Conservation (phyloP, 2,329 filamentous ascomycete species). For the Hypoxylon sp. region DNA sequence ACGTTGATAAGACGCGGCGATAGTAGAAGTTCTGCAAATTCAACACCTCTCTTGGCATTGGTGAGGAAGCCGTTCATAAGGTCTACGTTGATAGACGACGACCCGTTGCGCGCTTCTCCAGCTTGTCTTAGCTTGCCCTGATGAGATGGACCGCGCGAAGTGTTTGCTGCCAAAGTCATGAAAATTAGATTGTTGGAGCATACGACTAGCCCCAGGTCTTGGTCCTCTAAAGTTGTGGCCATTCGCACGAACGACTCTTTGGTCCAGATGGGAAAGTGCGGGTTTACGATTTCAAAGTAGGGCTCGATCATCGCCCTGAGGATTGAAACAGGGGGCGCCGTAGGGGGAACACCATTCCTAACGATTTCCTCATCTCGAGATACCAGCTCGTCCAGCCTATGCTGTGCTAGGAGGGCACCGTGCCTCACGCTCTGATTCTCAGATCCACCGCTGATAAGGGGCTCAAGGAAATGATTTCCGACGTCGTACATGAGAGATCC, state of each 20-base stretch:
- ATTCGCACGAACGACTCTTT: conserved; percentile 8
- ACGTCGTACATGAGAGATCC: conserved; percentile 14
- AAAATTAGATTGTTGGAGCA: conserved; percentile 25
- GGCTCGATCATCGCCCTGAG: conserved; percentile 22
- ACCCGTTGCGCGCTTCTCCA: background rate
- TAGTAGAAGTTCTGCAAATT: conserved; percentile 10
- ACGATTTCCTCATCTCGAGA: conserved; percentile 4
- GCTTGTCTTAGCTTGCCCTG: conserved; percentile 2
- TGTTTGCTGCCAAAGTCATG: conserved; percentile 17
- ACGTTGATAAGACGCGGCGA: conserved; percentile 19
- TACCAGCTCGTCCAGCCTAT: conserved; percentile 8
- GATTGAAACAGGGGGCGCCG: conserved; percentile 17
- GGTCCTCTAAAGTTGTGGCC: background rate
- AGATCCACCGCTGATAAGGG: background rate
- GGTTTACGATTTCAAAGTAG: conserved; percentile 18
- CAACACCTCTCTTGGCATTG: conserved; percentile 20
- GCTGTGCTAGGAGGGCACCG: conserved; percentile 8
- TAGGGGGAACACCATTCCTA: conserved; percentile 8
- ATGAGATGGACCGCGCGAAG: background rate
- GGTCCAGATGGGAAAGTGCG: conserved; percentile 23
- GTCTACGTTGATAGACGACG: conserved; percentile 22
- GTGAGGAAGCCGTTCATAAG: conserved; percentile 19
- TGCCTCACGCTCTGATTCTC: conserved; percentile 7
- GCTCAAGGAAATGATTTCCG: conserved; percentile 9
- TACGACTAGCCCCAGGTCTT: conserved; percentile 12